Evolutionary conservation across 1,284 basidiomycete genomes (phyloP), one percentile per base, ranked within the genome.

Genomic region (Melanopsichium pennsylvanicum): DNA sequence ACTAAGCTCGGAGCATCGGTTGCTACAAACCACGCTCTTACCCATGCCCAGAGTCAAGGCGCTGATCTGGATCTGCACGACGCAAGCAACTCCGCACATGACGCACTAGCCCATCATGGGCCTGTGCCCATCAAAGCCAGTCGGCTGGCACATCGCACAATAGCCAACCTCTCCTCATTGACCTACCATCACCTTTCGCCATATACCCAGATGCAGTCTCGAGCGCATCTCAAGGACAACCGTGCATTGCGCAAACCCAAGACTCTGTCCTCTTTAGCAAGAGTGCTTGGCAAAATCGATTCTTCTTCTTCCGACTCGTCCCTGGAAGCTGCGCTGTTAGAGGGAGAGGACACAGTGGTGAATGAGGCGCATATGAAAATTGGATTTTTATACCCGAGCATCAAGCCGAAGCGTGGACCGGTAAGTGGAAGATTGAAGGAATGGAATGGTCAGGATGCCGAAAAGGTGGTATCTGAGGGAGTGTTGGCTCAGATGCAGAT

Each of bases 171-270:
- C 6, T 42, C 66, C 15, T 73, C 70, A 2, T 55, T 79, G 4
- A 68, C 72, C 2, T 79, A 79, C 35, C 76, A 79, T 34, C 76
- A 79, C 40, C 58, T 79, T 3, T 79, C 76, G 21, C 76, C 76
- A 3, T 46, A 79, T 39, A 77, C 76, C 11, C 63, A 57, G 27
- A 77, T 79, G 75, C 71, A 75, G 42, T 43, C 71, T 12, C 45
- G 23, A 25, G 19, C 40, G 27, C 61, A 51, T 25, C 51, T 37
- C 15, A 40, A 36, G 25, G 32, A 44, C 21, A 23, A 45, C 8
- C 32, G 35, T 19, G 35, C 34, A 3, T 8, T 26, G 2, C 43
- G 51, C 16, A 56, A 61, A 27, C 38, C 52, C 5, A 63, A 37
- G 22, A 55, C 33, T 23, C 40, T 68, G 34, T 42, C 46, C 0